Percentiles rank a stretch among this genome's conserved stretches.
Evolutionary conservation across 768 basidiomycete genomes (phyloP).

Genomic region (Saitozyma podzolica): DNA sequence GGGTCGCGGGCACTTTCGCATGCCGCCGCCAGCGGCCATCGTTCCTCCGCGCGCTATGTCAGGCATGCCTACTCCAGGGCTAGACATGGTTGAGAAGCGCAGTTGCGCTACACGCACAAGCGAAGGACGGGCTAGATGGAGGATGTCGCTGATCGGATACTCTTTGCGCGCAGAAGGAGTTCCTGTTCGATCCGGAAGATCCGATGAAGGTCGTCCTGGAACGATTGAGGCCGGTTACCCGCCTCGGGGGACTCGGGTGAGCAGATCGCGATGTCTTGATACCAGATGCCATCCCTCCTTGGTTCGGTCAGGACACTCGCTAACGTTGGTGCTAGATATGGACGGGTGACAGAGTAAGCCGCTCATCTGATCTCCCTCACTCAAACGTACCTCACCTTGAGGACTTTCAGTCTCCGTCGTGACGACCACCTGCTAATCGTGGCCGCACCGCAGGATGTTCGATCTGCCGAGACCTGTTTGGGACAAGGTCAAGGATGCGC

Average conservation of each 20-base stretch:
- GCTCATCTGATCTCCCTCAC: neutral
- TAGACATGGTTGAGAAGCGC: too few relatives aligned
- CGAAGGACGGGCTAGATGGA: too few relatives aligned
- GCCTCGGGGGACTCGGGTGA: neutral
- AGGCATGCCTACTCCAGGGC: too few relatives aligned
- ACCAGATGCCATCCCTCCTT: too few relatives aligned
- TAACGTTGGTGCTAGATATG: neutral
- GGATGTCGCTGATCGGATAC: too few relatives aligned
- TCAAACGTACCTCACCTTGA: neutral
- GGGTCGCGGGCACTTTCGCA: slow-evolving; percentile 1
- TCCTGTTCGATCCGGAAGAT: slow-evolving; percentile 37
- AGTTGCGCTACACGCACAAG: too few relatives aligned
- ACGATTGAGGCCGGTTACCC: slow-evolving; percentile 19
- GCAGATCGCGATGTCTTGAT: too few relatives aligned
- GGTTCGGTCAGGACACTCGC: too few relatives aligned
- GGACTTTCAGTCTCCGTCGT: too few relatives aligned
- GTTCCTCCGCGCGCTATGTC: too few relatives aligned
- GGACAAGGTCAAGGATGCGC: neutral
- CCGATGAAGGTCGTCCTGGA: slow-evolving; percentile 38
- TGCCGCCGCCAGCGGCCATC: too few relatives aligned
- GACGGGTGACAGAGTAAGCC: neutral
- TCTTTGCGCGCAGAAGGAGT: slow-evolving; percentile 9
- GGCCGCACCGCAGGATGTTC: neutral
- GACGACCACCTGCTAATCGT: too few relatives aligned
- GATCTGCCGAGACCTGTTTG: neutral